Conservation (phyloP, 1,139 yeast species). For the Magnusiomyces sp. region DNA sequence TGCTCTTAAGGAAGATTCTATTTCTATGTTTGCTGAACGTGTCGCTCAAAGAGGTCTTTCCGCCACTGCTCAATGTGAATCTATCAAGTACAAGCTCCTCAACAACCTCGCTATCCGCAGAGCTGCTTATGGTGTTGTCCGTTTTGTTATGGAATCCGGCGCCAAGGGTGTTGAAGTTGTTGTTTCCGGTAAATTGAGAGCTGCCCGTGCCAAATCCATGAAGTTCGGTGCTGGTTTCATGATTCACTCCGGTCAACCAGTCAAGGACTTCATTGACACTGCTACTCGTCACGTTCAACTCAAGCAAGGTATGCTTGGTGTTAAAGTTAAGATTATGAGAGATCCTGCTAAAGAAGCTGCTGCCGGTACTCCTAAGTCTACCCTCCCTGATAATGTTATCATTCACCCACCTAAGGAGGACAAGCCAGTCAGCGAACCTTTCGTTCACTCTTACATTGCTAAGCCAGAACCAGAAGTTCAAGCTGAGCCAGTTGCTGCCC, state of each 20-base stretch:
- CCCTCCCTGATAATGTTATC: constrained; percentile 93
- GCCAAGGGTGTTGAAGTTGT: constrained; percentile 99
- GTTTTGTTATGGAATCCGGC: constrained; percentile 99
- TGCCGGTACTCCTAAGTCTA: constrained; percentile 73
- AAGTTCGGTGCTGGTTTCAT: constrained; percentile 99
- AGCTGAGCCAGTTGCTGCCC: constrained; percentile 14
- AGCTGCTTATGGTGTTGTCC: constrained; percentile 99
- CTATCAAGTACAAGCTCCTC: constrained; percentile 94
- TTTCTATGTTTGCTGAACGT: constrained; percentile 96
- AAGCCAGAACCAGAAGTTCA: constrained; percentile 21
- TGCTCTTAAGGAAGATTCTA: constrained; percentile 90
- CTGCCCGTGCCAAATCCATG: constrained; percentile 99
- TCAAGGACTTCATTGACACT: constrained; percentile 94
- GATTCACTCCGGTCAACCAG: constrained; percentile 99
- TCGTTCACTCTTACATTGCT: constrained; percentile 41
- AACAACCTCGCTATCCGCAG: constrained; percentile 99
- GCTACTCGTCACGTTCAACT: constrained; percentile 99
- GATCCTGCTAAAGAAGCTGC: constrained; percentile 85
- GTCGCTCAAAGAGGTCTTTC: constrained; percentile 99
- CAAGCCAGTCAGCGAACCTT: constrained; percentile 77
- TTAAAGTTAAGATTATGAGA: constrained; percentile 98
- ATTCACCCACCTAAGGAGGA: constrained; percentile 98
- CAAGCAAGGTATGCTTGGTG: constrained; percentile 99
- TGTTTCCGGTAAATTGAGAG: constrained; percentile 98
- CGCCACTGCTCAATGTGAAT: constrained; percentile 99